These are phyloP conservation scores for Penicillium pulvis DNA, from an alignment of 495 filamentous ascomycete species.

Conservation along the genomic window DNA sequence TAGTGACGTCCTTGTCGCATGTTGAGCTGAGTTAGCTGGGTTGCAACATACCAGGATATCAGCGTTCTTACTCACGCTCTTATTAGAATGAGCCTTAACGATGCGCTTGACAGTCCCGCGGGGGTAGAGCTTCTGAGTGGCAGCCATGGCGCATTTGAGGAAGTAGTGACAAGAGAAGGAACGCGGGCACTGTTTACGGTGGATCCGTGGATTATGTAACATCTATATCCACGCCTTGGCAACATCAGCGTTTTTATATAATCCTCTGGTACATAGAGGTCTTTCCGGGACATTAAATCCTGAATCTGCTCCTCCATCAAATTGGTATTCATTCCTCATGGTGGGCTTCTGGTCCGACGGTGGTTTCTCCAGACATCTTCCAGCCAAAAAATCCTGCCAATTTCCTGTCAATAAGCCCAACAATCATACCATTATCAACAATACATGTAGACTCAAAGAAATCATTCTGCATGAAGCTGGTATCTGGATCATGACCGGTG, in stretches of 20 bases:
- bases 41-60: slow-evolving; percentile 74
- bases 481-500: slow-evolving; percentile 27
- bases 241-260: not conserved
- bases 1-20: slow-evolving; percentile 3
- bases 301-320: slow-evolving; percentile 28
- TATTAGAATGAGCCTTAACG: slow-evolving; percentile 83
- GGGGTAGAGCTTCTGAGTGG: slow-evolving; percentile 76
- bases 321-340: slow-evolving; percentile 35
- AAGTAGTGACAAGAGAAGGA: not conserved
- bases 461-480: slow-evolving; percentile 48
- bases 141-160: slow-evolving; percentile 33
- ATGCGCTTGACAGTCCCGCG: slow-evolving; percentile 83
- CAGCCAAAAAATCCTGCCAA: too few species aligned
- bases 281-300: slow-evolving; percentile 39
- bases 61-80: slow-evolving; percentile 78
- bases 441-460: slow-evolving; percentile 43
- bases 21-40: not conserved
- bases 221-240: not conserved
- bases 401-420: slow-evolving; percentile 50
- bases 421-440: slow-evolving; percentile 44
- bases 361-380: slow-evolving; percentile 40
- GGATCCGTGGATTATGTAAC: slow-evolving; percentile 9
- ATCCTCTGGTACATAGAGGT: slow-evolving; percentile 28
- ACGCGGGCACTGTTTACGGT: slow-evolving; percentile 20
- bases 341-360: slow-evolving; percentile 36